A percentile compares a stretch with the other conserved stretches of the same genome.
Conservation (phyloP, 345 rosid species). For the Sisymbrium irio region DNA sequence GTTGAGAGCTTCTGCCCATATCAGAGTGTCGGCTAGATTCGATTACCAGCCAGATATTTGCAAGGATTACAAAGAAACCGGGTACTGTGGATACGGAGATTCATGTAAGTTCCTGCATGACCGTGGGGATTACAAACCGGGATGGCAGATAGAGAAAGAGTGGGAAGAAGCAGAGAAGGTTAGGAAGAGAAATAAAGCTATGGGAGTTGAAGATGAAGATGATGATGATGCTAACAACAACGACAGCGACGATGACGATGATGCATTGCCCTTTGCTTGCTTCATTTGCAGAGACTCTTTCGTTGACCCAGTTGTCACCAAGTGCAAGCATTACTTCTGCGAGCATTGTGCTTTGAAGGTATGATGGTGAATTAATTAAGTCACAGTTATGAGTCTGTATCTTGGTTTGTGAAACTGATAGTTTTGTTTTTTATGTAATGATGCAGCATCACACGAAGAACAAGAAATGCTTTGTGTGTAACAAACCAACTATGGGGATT, state of each 20-base stretch:
- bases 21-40: slow-evolving; percentile 82
- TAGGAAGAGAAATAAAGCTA: slow-evolving; percentile 72
- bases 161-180: slow-evolving; percentile 90
- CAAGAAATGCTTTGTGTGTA: slow-evolving; percentile 92
- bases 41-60: slow-evolving; percentile 93
- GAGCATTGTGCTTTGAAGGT: slow-evolving; percentile 97
- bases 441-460: slow-evolving; percentile 77
- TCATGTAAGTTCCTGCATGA: slow-evolving; percentile 91
- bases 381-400: background rate
- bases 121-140: slow-evolving; percentile 87
- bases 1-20: slow-evolving; percentile 90
- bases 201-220: slow-evolving; percentile 59
- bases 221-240: slow-evolving; percentile 34
- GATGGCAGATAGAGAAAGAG: slow-evolving; percentile 89
- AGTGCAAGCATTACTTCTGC: slow-evolving; percentile 87
- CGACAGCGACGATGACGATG: slow-evolving; percentile 48
- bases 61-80: slow-evolving; percentile 93
- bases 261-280: slow-evolving; percentile 76
- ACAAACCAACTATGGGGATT: slow-evolving; percentile 76
- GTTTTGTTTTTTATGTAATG: background rate
- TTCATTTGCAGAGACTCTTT: slow-evolving; percentile 77
- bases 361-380: background rate
- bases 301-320: slow-evolving; percentile 80
- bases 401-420: background rate
- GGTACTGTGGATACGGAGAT: slow-evolving; percentile 92